phyloP scores from a whole-genome alignment of 176 grass and related monocot genomes.

The Tillandsia fasciculata region DNA sequence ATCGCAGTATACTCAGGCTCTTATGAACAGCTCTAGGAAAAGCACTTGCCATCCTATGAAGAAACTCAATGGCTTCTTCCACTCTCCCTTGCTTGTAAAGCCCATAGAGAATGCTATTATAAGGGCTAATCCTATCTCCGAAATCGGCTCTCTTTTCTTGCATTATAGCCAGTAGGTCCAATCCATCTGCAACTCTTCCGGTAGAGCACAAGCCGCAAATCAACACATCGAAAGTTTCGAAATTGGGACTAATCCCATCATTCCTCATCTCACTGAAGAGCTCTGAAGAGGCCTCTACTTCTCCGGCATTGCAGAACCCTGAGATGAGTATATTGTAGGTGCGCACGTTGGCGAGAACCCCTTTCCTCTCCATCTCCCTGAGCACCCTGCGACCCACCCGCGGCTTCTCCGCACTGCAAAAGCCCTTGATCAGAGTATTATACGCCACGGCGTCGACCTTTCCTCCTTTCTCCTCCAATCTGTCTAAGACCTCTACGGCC shows the following conservation, averaged over 20 bases:
- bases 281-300: slow-evolving; percentile 12
- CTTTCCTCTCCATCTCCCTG: slow-evolving; percentile 34
- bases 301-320: slow-evolving; percentile 24
- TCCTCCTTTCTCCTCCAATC: slow-evolving; percentile 24
- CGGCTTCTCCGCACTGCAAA: slow-evolving; percentile 21
- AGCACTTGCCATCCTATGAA: slow-evolving; percentile 25
- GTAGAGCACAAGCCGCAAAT: slow-evolving; percentile 25
- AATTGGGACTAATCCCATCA: slow-evolving; percentile 29
- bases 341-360: slow-evolving; percentile 30
- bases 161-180: slow-evolving; percentile 26
- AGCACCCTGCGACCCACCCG: slow-evolving; percentile 17
- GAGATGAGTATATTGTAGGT: slow-evolving; percentile 30
- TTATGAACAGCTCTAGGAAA: slow-evolving; percentile 27
- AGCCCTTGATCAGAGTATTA: slow-evolving; percentile 34
- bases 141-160: slow-evolving; percentile 24
- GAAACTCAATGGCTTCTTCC: slow-evolving; percentile 21
- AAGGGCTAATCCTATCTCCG: slow-evolving; percentile 25
- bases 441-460: slow-evolving; percentile 24
- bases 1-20: slow-evolving; percentile 20
- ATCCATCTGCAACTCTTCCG: slow-evolving; percentile 17
- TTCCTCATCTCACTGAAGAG: slow-evolving; percentile 26
- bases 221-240: slow-evolving; percentile 34
- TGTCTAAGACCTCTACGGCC: slow-evolving; percentile 28
- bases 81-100: slow-evolving; percentile 21
- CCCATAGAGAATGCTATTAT: slow-evolving; percentile 33